Evolutionary conservation across 2,329 filamentous ascomycete genomes (phyloP).

Genomic region (Cladophialophora yegresii): DNA sequence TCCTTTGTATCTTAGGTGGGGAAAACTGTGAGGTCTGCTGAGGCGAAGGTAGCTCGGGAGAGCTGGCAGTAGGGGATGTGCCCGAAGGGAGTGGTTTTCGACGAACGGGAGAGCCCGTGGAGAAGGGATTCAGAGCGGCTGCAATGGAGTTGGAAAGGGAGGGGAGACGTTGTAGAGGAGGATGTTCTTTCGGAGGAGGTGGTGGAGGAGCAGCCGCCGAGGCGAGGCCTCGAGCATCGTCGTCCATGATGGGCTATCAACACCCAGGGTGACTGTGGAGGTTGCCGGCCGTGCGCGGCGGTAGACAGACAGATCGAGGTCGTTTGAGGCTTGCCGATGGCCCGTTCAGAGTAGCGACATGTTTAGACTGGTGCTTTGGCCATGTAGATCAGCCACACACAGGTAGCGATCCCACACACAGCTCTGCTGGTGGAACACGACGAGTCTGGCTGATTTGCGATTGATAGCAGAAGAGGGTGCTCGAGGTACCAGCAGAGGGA

Average conservation of each 20-base stretch:
- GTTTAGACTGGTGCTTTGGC: constrained; percentile 11
- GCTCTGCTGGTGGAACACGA: constrained; percentile 20
- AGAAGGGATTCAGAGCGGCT: constrained; percentile 29
- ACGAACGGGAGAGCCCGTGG: constrained; percentile 46
- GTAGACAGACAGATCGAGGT: constrained; percentile 16
- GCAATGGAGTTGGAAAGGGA: constrained; percentile 23
- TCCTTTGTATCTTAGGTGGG: constrained; percentile 2
- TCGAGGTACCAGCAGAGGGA: constrained; percentile 12
- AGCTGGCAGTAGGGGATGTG: constrained; percentile 37
- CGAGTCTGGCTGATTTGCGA: constrained; percentile 17
- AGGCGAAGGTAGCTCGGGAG: constrained; percentile 25
- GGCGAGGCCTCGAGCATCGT: constrained; percentile 24
- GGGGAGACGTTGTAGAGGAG: constrained; percentile 27
- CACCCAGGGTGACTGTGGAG: constrained; percentile 12
- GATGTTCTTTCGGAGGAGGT: constrained; percentile 26
- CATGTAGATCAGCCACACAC: constrained; percentile 33
- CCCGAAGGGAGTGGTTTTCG: constrained; percentile 58
- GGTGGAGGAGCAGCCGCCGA: constrained; percentile 30
- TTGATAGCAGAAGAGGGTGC: constrained; percentile 4
- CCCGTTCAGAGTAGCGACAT: constrained; percentile 33
- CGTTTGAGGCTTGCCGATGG: constrained; percentile 32
- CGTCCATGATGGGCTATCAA: constrained; percentile 19
- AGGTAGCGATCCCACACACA: constrained; percentile 20
- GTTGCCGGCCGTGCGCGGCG: constrained; percentile 12
- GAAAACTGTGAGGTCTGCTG: constrained; percentile 19